A percentile compares a stretch with the other conserved stretches of the same genome.
These are phyloP conservation scores for Prunus dulcis DNA, from an alignment of 306 rosid genomes.

Conservation along the genomic window DNA sequence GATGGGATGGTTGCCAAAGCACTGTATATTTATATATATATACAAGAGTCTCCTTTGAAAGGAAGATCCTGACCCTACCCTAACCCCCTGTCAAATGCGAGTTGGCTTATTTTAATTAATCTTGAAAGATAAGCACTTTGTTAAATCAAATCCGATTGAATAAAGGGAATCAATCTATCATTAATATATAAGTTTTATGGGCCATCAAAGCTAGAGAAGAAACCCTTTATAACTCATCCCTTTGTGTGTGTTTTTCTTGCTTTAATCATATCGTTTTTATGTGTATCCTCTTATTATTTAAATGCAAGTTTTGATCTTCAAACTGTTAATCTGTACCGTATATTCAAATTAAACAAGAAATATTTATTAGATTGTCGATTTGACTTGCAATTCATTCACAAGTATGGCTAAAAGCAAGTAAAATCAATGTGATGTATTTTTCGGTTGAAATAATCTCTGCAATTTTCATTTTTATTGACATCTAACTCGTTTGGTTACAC, in stretches of 20 bases:
- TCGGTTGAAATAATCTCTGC: conserved; percentile 3
- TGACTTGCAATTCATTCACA: no score
- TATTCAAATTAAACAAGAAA: no score
- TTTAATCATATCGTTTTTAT: conserved; percentile 14
- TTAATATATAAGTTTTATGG: conserved; percentile 3
- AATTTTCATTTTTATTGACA: conserved; percentile 21
- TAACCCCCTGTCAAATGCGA: conserved; percentile 26
- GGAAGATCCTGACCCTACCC: conserved; percentile 44
- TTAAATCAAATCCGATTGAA: conserved; percentile 23
- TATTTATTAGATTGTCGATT: no score
- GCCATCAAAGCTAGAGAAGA: conserved; percentile 4
- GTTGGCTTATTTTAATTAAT: conserved; percentile 34
- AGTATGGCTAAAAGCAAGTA: background rate
- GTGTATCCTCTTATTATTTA: background rate
- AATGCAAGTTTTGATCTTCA: background rate
- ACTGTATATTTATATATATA: conserved; percentile 16
- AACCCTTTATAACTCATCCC: conserved; percentile 11
- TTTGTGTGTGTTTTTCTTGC: conserved; percentile 14
- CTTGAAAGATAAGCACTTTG: conserved; percentile 38
- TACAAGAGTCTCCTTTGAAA: background rate
- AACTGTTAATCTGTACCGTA: no score
- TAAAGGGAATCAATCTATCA: conserved; percentile 9
- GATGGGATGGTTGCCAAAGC: conserved; percentile 36
- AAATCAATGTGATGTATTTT: conserved; percentile 21
- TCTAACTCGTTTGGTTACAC: conserved; percentile 9